Evolutionary conservation across 257 asterid genomes (phyloP).

Genomic region (Scutellaria minor): DNA sequence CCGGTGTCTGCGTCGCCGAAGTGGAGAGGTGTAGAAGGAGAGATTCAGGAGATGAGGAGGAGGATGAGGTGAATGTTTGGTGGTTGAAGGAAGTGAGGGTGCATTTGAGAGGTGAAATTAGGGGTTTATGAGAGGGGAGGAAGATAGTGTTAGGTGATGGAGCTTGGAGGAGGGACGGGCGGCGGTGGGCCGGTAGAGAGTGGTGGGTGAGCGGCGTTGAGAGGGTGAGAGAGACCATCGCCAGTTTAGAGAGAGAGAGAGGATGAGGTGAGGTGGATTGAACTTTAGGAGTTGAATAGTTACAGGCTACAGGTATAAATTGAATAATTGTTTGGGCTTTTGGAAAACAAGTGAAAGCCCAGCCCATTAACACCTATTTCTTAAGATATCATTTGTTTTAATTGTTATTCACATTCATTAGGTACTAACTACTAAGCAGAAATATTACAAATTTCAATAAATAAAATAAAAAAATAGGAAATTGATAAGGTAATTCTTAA

Average conservation of each 20-base stretch:
- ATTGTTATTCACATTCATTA: no score
- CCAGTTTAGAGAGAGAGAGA: constrained; percentile 34
- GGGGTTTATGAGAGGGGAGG: constrained; percentile 34
- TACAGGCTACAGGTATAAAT: neutral
- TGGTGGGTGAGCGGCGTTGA: constrained; percentile 54
- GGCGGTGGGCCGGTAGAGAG: constrained; percentile 35
- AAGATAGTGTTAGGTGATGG: constrained; percentile 27
- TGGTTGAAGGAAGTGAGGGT: constrained; percentile 45
- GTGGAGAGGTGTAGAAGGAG: constrained; percentile 46
- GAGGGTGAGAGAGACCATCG: constrained; percentile 70
- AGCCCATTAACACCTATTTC: neutral
- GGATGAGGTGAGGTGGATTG: constrained; percentile 31
- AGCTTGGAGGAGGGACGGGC: constrained; percentile 34
- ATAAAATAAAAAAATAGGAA: no score
- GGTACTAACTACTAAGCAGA: no score
- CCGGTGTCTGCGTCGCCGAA: constrained; percentile 61
- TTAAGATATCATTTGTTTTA: neutral
- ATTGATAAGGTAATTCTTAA: no score
- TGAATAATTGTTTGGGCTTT: neutral
- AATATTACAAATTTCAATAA: no score
- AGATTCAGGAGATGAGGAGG: constrained; percentile 42
- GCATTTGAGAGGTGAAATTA: constrained; percentile 46
- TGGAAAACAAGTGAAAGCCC: neutral
- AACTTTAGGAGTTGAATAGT: neutral
- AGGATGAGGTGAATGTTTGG: constrained; percentile 34